Evolutionary conservation across 164 flowering plant genomes (phyloP), one percentile per base, ranked within the genome.

Genomic region (Paratinospora sagittata): DNA sequence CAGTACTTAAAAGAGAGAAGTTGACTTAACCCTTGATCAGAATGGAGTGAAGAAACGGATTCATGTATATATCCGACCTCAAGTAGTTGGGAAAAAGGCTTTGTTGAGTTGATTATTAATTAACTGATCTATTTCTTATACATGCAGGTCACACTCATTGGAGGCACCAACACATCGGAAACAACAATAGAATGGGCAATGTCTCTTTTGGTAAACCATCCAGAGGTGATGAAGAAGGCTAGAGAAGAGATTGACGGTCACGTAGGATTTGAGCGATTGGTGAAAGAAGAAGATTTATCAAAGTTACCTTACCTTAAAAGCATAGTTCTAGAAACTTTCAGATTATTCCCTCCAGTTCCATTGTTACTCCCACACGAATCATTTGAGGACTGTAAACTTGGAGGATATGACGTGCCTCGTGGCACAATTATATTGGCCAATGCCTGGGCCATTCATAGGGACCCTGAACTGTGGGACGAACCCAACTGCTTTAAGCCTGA

Each of bases 361-460:
- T 52, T 52, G 23, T 3, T 52, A 3, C 0, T 52, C 9, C 61
- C 61, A 17, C 61, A 55, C 6, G 26, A 55, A 21, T n/a, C 61
- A 19, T n/a, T 21, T 4, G 8, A 21, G 21, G 61, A 55, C 9
- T 55, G 21, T 55, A 55, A 55, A 55, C 24, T 55, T 3, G 61
- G 60, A 17, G 24, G 24, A 19, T 55, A 55, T 23, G 21, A 55
- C 23, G 61, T 55, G 61, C 61, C 61, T 6, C 21, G 26, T 1
- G 61, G 61, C 61, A 55, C 61, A 8, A 55, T 55, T 19, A 21
- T 55, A 55, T n/a, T 55, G 61, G 61, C 61, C 24, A 55, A 55
- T 6, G 61, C 24, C 8, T 55, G 61, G 61, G 61, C 61, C 24
- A n/a, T 55, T 19, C 61, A 55, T 21, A 55, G 61, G 21, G 61